Percentiles rank a stretch among this genome's conserved stretches.
These are phyloP conservation scores for Heritiera littoralis DNA, from an alignment of 345 rosid genomes.

Conservation along the genomic window DNA sequence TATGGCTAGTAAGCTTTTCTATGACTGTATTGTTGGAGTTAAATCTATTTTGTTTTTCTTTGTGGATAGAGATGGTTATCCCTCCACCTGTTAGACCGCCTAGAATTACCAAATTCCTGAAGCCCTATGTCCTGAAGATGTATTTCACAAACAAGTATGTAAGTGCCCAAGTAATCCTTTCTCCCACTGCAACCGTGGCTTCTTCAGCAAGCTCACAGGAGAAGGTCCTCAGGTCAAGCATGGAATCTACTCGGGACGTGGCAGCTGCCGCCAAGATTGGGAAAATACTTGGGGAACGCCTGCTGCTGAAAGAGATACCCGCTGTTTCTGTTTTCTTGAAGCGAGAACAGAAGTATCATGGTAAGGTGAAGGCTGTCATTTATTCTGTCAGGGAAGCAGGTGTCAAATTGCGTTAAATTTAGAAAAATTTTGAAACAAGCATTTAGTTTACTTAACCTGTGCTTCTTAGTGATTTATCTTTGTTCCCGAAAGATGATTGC, in stretches of 20 bases:
- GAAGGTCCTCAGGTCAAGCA: slow-evolving; percentile 60
- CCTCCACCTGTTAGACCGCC: slow-evolving; percentile 78
- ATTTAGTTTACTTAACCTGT: background rate
- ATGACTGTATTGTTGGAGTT: background rate
- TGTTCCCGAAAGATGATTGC: slow-evolving; percentile 2
- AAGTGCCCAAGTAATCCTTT: slow-evolving; percentile 76
- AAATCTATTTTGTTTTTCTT: background rate
- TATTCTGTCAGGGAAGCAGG: slow-evolving; percentile 75
- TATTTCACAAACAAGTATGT: slow-evolving; percentile 79
- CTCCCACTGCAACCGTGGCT: slow-evolving; percentile 81
- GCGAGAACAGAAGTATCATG: slow-evolving; percentile 82
- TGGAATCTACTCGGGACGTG: slow-evolving; percentile 71
- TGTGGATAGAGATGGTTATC: slow-evolving; percentile 49
- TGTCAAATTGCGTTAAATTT: slow-evolving; percentile 53
- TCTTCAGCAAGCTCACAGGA: slow-evolving; percentile 81
- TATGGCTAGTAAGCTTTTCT: background rate
- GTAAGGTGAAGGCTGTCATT: slow-evolving; percentile 82
- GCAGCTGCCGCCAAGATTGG: slow-evolving; percentile 89
- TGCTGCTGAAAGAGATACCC: slow-evolving; percentile 67
- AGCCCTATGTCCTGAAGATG: slow-evolving; percentile 74
- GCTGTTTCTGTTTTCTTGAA: slow-evolving; percentile 63
- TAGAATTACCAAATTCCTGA: slow-evolving; percentile 54
- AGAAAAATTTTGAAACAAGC: background rate
- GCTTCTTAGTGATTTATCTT: background rate
- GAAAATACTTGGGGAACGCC: slow-evolving; percentile 71